A percentile compares a stretch with the other conserved stretches of the same genome.
phyloP scores from a whole-genome alignment of 2,329 filamentous ascomycete species.

The Penicillium olsonii region DNA sequence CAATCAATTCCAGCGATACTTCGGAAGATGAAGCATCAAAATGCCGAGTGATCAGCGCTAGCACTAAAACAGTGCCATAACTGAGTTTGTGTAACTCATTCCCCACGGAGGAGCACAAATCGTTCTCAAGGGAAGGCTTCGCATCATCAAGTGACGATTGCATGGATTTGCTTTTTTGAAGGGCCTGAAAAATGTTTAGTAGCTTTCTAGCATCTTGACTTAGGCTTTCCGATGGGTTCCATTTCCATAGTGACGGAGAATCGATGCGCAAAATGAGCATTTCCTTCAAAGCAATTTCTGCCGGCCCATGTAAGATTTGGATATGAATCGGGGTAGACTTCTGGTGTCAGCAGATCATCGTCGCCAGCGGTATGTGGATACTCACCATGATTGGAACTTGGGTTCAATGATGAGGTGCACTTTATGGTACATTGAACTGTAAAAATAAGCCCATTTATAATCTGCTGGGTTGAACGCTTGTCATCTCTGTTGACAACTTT shows the following conservation, averaged over 20 bases:
- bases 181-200: background rate
- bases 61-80: constrained; percentile 1
- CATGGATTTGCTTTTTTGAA: background rate
- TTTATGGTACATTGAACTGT: background rate
- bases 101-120: background rate
- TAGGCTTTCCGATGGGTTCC: background rate
- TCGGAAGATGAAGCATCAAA: constrained; percentile 1
- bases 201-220: background rate
- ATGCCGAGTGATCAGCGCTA: constrained; percentile 1
- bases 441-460: background rate
- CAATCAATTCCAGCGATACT: background rate
- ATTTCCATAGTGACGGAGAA: background rate
- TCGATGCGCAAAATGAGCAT: background rate
- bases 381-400: background rate
- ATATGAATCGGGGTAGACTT: background rate
- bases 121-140: background rate
- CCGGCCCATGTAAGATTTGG: background rate
- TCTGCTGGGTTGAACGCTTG: background rate
- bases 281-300: constrained; percentile 1
- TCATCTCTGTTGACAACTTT: background rate
- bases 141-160: background rate
- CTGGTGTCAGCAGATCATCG: background rate
- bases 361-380: background rate
- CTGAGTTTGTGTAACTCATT: background rate
- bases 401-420: background rate